These are phyloP conservation scores for Penstemon newberryi DNA, from an alignment of 257 asterid genomes.

Conservation along the genomic window DNA sequence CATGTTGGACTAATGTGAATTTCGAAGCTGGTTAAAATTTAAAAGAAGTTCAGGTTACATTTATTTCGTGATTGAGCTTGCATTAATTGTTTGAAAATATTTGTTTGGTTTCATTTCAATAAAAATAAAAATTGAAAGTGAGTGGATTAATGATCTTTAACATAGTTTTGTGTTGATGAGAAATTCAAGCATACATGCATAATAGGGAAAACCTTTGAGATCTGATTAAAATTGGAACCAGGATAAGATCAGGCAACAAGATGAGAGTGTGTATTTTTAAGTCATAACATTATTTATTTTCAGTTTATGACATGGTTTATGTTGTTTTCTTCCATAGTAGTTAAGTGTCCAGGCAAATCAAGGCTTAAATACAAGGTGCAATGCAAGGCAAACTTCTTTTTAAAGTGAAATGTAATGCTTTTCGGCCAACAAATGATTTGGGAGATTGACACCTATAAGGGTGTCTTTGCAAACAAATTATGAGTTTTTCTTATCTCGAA, in stretches of 20 bases:
- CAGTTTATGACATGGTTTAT: background rate
- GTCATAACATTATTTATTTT: too few species aligned
- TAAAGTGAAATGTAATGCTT: constrained; percentile 3
- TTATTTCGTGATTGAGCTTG: too few species aligned
- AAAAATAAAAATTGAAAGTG: background rate
- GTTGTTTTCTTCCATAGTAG: constrained; percentile 13
- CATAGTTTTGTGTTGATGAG: constrained; percentile 9
- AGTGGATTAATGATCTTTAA: background rate
- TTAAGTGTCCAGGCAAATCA: background rate
- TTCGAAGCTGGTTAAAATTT: background rate
- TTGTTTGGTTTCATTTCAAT: background rate
- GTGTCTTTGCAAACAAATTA: too few species aligned
- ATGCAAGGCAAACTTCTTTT: background rate
- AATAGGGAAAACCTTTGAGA: constrained; percentile 1
- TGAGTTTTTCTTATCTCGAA: too few species aligned
- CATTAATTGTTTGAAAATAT: background rate
- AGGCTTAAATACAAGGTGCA: background rate
- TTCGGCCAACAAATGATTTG: background rate
- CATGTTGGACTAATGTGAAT: background rate
- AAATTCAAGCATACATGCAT: background rate
- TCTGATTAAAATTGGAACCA: background rate
- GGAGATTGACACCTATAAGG: too few species aligned
- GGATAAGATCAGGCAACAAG: background rate
- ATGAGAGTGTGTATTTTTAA: background rate
- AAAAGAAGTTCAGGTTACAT: background rate